Conservation (phyloP, 2,329 filamentous ascomycete species). For the Trichoderma harzianum region DNA sequence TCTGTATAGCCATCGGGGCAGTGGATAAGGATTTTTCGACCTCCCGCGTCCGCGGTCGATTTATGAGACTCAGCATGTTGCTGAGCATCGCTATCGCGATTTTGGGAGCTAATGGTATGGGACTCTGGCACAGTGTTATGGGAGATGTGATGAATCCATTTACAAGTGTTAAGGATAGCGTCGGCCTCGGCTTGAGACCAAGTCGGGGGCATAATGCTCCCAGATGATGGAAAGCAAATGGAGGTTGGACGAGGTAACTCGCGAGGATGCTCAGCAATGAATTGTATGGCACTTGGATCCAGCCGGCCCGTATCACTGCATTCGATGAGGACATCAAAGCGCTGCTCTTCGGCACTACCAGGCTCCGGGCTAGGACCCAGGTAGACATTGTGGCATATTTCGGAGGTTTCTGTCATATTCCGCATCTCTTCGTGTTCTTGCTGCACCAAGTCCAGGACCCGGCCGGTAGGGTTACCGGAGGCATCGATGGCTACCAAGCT, state of each 20-base stretch:
- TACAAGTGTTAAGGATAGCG: conserved; percentile 78
- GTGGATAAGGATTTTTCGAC: conserved; percentile 79
- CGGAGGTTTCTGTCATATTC: conserved; percentile 82
- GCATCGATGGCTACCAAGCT: conserved; percentile 74
- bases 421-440: conserved; percentile 93
- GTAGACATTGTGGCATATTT: conserved; percentile 88
- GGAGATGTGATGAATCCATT: conserved; percentile 83
- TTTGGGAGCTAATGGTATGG: conserved; percentile 33
- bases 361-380: conserved; percentile 81
- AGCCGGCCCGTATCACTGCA: conserved; percentile 81
- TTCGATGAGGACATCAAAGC: conserved; percentile 84
- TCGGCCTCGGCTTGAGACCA: conserved; percentile 82
- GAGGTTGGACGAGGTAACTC: conserved; percentile 35
- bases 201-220: conserved; percentile 81
- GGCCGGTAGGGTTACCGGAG: conserved; percentile 66
- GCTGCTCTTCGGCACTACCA: conserved; percentile 52
- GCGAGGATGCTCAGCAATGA: conserved; percentile 56
- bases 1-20: conserved; percentile 97
- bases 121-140: conserved; percentile 53
- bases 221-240: conserved; percentile 85
- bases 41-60: conserved; percentile 19
- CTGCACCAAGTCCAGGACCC: conserved; percentile 82
- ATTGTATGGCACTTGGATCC: conserved; percentile 62
- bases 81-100: conserved; percentile 33
- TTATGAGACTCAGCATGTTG: conserved; percentile 23